Conservation (phyloP, 108 stramenopile genomes). For the Nitzschia putrida region DNA sequence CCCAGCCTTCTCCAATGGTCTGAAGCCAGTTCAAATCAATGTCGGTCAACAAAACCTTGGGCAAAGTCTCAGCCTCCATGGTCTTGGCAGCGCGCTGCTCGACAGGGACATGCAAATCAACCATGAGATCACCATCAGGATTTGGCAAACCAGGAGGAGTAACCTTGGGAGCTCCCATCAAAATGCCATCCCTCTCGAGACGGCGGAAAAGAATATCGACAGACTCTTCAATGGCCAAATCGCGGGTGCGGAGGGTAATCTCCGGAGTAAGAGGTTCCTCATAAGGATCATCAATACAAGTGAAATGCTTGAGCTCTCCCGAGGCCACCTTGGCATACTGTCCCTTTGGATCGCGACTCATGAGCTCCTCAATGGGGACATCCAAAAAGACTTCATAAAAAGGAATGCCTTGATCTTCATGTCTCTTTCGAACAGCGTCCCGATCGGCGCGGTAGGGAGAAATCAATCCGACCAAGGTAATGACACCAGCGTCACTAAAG, state of each 20-base stretch:
- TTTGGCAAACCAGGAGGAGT: conserved; percentile 89
- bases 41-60: conserved; percentile 94
- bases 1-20: conserved; percentile 98
- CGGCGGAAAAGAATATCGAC: conserved; percentile 84
- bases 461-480: conserved; percentile 95
- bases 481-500: conserved; percentile 94
- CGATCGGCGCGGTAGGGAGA: conserved; percentile 93
- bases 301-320: conserved; percentile 97
- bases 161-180: conserved; percentile 91
- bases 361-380: conserved; percentile 92
- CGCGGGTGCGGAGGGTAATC: conserved; percentile 88
- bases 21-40: conserved; percentile 98
- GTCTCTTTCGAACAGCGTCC: conserved; percentile 90
- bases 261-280: conserved; percentile 92
- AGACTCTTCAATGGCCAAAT: conserved; percentile 91
- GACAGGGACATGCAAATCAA: conserved; percentile 89
- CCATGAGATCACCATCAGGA: conserved; percentile 94
- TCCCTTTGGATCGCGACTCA: conserved; percentile 88
- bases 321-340: conserved; percentile 84
- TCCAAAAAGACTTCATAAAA: conserved; percentile 99
- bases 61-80: conserved; percentile 84
- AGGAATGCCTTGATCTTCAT: conserved; percentile 95
- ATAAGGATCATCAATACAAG: conserved; percentile 98
- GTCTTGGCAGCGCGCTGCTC: conserved; percentile 49
- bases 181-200: conserved; percentile 89